Evolutionary conservation across 345 rosid genomes (phyloP).

Genomic region (Jatropha curcas): DNA sequence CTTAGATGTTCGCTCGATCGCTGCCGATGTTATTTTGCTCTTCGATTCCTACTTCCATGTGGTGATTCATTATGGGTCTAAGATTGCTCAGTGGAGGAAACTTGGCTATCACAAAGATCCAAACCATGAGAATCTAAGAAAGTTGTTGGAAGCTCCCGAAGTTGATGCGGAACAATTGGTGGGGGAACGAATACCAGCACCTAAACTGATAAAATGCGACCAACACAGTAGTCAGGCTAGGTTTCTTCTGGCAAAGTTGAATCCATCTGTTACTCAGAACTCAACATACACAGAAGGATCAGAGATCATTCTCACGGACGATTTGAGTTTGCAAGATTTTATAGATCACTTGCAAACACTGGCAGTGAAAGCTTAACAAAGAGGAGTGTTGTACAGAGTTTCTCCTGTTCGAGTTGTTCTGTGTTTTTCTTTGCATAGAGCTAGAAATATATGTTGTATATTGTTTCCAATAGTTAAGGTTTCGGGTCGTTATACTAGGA

Average conservation of each 20-base stretch:
- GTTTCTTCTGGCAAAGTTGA: conserved; percentile 94
- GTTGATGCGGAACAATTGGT: conserved; percentile 67
- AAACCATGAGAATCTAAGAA: conserved; percentile 81
- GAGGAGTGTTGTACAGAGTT: background rate
- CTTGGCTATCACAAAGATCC: conserved; percentile 80
- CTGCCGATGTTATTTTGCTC: conserved; percentile 74
- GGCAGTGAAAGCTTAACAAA: conserved; percentile 57
- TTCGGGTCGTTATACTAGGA: background rate
- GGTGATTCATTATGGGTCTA: conserved; percentile 85
- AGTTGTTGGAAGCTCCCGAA: conserved; percentile 83
- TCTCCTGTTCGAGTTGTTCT: background rate
- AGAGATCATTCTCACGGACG: conserved; percentile 80
- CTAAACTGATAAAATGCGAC: conserved; percentile 78
- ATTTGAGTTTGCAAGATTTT: conserved; percentile 84
- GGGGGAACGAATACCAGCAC: conserved; percentile 71
- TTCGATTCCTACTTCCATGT: conserved; percentile 91
- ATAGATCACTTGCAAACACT: conserved; percentile 76
- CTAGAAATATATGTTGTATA: background rate
- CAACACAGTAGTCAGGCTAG: conserved; percentile 95
- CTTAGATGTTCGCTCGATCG: conserved; percentile 79
- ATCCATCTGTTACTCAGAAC: conserved; percentile 93
- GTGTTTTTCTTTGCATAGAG: background rate
- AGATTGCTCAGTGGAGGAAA: conserved; percentile 88
- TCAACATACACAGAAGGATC: conserved; percentile 58
- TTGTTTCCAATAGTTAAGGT: background rate